Evolutionary conservation across 768 basidiomycete species (phyloP), one percentile per base, ranked within the genome.

Genomic region (Leccinum boreale): DNA sequence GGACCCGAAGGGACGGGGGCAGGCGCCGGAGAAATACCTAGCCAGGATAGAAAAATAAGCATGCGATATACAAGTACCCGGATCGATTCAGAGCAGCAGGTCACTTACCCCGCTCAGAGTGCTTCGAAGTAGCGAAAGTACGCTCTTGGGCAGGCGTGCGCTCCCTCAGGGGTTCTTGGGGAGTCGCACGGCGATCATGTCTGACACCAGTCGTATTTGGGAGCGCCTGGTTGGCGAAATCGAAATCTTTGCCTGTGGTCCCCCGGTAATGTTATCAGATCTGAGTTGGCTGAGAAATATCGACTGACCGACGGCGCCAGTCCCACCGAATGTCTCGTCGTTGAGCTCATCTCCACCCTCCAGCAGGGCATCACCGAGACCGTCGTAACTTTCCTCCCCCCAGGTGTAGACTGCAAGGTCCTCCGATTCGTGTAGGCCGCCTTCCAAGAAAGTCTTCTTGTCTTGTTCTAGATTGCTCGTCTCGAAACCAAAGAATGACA

Each of bases 271-370:
- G 52, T 33, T 5, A 55, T 61, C 56, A 57, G 62, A 67, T 67
- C 59, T 33, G 36, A 56, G 48, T 33, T 39, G 9, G 31, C 15
- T 56, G 50, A 3, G 33, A n/a, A 29, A 11, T 36, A 19, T 17
- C 52, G 55, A 75, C 89, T 79, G 70, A 94, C 94, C 92, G 58
- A 96, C 83, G 62, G 68, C 74, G 33, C 80, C 86, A 51, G 77
- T 62, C 42, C 75, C 81, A 29, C 95, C 97, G 75, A 99, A 99
- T 3, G 97, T 99, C 78, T 96, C 94, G 73, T 96, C 93, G 74
- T 99, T 98, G 65, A 95, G 71, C 64, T 95, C 94, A 78, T 98
- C 94, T 56, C 86, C 86, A 44, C 87, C 89, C 74, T 98, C 96
- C 65, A 88, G 85, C 54, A 98, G 81, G 51, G 85, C 85, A 73